Conservation (phyloP, 176 grass and related monocot species). For the Ananas comosus region DNA sequence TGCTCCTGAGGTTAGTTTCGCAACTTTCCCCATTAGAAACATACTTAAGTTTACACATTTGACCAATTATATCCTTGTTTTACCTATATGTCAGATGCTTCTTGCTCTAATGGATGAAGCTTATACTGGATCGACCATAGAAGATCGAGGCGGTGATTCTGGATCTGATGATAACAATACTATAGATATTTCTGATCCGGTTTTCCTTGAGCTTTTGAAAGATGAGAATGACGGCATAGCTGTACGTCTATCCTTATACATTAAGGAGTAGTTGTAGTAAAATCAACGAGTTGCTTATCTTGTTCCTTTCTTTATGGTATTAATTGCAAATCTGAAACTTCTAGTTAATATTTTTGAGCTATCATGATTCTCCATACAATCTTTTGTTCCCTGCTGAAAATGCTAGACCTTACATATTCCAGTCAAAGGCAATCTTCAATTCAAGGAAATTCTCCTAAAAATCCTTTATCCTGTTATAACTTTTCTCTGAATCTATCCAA, state of each 20-base stretch:
- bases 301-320: background rate
- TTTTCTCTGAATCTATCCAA: too few species aligned
- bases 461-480: too few species aligned
- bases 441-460: too few species aligned
- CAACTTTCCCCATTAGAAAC: background rate
- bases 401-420: background rate
- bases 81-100: slow-evolving; percentile 51
- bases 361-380: too few species aligned
- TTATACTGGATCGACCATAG: slow-evolving; percentile 85
- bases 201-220: slow-evolving; percentile 95
- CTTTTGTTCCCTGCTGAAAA: too few species aligned
- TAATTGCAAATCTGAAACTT: too few species aligned
- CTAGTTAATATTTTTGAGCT: too few species aligned
- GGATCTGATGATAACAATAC: slow-evolving; percentile 65
- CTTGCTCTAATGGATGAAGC: slow-evolving; percentile 96
- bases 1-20: slow-evolving; percentile 66
- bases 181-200: slow-evolving; percentile 71
- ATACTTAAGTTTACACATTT: slow-evolving; percentile 13
- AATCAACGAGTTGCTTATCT: background rate
- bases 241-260: slow-evolving; percentile 34
- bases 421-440: background rate
- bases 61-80: slow-evolving; percentile 6
- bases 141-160: slow-evolving; percentile 52
- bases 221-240: slow-evolving; percentile 96
- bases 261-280: background rate